Conservation (phyloP, 1,284 basidiomycete species). For the Ceratobasidium sp. region DNA sequence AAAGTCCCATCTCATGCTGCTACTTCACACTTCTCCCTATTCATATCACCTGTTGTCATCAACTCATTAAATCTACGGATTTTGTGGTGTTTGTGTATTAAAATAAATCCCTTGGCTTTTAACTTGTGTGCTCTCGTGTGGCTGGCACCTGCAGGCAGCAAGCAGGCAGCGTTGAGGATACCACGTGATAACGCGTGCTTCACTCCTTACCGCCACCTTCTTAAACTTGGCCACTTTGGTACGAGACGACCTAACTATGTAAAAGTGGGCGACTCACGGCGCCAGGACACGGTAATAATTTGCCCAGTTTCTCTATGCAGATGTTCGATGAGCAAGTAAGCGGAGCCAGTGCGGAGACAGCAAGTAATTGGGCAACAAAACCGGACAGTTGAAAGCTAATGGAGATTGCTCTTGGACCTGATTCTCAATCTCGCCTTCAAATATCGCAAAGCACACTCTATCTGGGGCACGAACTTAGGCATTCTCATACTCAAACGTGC, state of each 20-base stretch:
- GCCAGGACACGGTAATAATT: too few species aligned
- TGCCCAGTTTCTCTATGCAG: too few species aligned
- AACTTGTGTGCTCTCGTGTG: background rate
- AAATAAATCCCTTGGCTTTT: background rate
- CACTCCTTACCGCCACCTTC: background rate
- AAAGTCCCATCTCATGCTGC: background rate
- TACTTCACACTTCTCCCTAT: background rate
- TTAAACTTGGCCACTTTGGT: background rate
- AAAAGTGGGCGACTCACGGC: background rate
- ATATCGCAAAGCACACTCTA: background rate
- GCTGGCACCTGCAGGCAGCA: background rate
- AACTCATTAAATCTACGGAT: background rate
- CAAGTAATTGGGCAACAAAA: too few species aligned
- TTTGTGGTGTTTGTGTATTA: conserved; percentile 17
- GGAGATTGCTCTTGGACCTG: too few species aligned
- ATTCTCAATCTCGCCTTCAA: background rate
- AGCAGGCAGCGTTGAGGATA: background rate
- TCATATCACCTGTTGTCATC: background rate
- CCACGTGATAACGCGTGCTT: background rate
- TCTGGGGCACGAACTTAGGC: background rate
- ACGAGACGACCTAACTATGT: background rate
- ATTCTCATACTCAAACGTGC: background rate
- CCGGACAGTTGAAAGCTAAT: too few species aligned
- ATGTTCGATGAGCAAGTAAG: too few species aligned
- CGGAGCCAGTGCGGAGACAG: too few species aligned